phyloP scores from a whole-genome alignment of 306 rosid genomes.

The Pterocarpus santalinus region DNA sequence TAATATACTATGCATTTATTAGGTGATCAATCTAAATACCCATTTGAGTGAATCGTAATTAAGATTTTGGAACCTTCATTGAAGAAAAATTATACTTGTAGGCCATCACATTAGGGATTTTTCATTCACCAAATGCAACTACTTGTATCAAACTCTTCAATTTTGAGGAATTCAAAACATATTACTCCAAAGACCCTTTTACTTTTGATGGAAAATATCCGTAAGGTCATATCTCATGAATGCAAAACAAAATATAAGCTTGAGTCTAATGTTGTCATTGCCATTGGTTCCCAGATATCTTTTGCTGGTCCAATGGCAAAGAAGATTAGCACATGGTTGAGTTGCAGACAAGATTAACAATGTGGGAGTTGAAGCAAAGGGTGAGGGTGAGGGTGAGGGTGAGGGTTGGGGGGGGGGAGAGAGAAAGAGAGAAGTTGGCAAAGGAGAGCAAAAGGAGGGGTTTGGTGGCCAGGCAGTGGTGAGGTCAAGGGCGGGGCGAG shows the following conservation, averaged over 20 bases:
- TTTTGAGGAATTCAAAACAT: constrained; percentile 70
- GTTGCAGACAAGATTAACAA: too few relatives aligned
- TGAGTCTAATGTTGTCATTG: constrained; percentile 57
- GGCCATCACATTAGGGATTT: constrained; percentile 81
- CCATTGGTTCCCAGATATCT: constrained; percentile 61
- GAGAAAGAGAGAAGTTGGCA: too few relatives aligned
- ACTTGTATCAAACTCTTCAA: constrained; percentile 71
- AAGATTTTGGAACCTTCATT: constrained; percentile 32
- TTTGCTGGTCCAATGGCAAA: constrained; percentile 45
- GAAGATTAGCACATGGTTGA: too few relatives aligned
- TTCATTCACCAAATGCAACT: constrained; percentile 70
- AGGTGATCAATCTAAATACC: constrained; percentile 39
- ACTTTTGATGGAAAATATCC: constrained; percentile 64
- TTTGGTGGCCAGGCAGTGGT: too few relatives aligned
- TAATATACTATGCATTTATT: constrained; percentile 28
- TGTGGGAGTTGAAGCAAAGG: too few relatives aligned
- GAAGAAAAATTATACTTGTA: constrained; percentile 52
- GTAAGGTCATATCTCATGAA: constrained; percentile 54
- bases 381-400: too few relatives aligned
- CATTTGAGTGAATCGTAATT: constrained; percentile 34
- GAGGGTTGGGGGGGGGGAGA: too few relatives aligned
- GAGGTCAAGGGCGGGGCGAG: too few relatives aligned
- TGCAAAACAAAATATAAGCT: constrained; percentile 59
- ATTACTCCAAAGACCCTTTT: constrained; percentile 65
- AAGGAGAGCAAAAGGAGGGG: too few relatives aligned